Evolutionary conservation across 2,329 filamentous ascomycete genomes (phyloP), one percentile per base, ranked within the genome.

Genomic region (Coniochaeta ligniaria): DNA sequence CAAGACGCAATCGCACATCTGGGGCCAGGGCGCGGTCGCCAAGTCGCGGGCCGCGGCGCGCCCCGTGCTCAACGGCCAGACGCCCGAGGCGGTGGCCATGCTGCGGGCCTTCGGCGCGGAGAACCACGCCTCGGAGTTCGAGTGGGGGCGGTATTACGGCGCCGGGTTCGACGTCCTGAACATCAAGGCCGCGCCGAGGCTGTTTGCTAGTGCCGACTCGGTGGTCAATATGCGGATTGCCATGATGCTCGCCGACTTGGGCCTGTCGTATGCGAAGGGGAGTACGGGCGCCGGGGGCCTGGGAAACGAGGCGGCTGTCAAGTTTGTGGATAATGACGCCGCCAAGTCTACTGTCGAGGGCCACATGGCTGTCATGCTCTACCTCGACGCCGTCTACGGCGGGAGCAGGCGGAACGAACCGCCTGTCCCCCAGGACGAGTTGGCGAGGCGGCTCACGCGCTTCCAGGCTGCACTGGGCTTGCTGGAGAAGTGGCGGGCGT

Each of bases 11-110:
- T 78, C 78, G 33, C 75, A 76, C 2, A 96, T 99, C 60, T 98
- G 93, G 94, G 95, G 95, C 16, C 93, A 97, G 73, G 95, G 95
- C 2, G 94, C 93, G 0, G 85, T 83, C 0, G 78, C 77, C 7
- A 96, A 96, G 75, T 79, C 77, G 0, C 79, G 79, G 26, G 78
- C 79, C 0, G 74, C 78, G 0, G 92, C 92, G 0, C 76, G 77
- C 0, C 67, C 77, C 0, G 86, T 96, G 12, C 73, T 92, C 60
- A 91, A 91, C 64, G 91, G 89, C 0, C 83, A 91, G 64, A 80
- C 82, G 1, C 74, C 78, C 3, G 84, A 90, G 68, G 86, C 87
- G 0, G 79, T 90, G 56, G 75, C 75, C 54, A 83, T 99, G 77
- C 80, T 98, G 47, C 80, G 78, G 59, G 91, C 90, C 0, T 98